phyloP scores from a whole-genome alignment of 1,139 yeast genomes.

The Blastobotrys petasosporus region DNA sequence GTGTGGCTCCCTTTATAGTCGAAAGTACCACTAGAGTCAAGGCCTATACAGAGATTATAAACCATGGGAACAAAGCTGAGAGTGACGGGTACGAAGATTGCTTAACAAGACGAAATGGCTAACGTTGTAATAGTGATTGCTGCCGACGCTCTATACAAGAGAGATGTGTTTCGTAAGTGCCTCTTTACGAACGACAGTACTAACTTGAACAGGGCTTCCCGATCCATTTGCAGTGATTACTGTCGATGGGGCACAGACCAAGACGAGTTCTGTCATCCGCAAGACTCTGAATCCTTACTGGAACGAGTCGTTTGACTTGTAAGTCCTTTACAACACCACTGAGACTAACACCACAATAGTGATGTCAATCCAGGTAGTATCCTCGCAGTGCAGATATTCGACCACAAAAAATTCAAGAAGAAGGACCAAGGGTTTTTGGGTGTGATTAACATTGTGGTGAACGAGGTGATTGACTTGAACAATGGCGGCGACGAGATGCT shows the following conservation, averaged over 20 bases:
- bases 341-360: constrained; percentile 8
- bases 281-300: constrained; percentile 95
- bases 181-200: background rate
- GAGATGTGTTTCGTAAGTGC: constrained; percentile 84
- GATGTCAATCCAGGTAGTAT: constrained; percentile 80
- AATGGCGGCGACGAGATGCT: constrained; percentile 67
- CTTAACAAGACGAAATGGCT: background rate
- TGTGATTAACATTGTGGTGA: constrained; percentile 84
- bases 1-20: no score
- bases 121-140: constrained; percentile 54
- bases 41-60: no score
- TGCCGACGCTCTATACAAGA: constrained; percentile 89
- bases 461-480: constrained; percentile 77
- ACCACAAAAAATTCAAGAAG: constrained; percentile 94
- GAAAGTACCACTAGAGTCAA: no score
- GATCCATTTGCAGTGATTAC: constrained; percentile 98
- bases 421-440: constrained; percentile 99
- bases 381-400: constrained; percentile 89
- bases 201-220: constrained; percentile 44
- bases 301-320: constrained; percentile 80
- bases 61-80: constrained; percentile 1
- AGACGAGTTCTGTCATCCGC: constrained; percentile 88
- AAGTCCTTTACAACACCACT: background rate
- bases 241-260: constrained; percentile 94
- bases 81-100: constrained; percentile 6